Evolutionary conservation across 805 yeast species (phyloP).

Genomic region (Yarrowia osloensis): DNA sequence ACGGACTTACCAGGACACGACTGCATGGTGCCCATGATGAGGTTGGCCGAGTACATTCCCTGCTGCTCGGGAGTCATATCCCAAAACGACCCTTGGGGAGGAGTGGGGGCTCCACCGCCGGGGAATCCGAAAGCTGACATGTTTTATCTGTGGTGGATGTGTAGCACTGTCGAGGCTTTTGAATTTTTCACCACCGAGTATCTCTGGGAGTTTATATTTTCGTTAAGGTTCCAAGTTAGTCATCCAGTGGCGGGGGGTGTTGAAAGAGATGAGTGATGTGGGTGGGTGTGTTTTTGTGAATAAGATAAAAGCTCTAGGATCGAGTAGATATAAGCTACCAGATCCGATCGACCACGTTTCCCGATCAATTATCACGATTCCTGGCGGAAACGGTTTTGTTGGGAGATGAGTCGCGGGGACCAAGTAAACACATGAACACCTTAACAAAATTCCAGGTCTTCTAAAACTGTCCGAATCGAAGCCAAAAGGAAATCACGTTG

Average conservation of each 20-base stretch:
- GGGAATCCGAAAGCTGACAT: slow-evolving; percentile 28
- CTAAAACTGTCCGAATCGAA: neutral
- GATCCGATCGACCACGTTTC: too few relatives aligned
- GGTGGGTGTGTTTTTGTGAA: too few relatives aligned
- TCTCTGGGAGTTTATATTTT: slow-evolving; percentile 6
- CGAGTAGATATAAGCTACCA: too few relatives aligned
- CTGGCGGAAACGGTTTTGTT: neutral
- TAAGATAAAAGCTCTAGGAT: too few relatives aligned
- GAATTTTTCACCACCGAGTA: slow-evolving; percentile 21
- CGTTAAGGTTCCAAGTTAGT: slow-evolving; percentile 13
- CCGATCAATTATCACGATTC: neutral
- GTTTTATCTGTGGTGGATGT: neutral
- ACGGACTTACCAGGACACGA: slow-evolving; percentile 94
- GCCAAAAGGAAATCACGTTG: neutral
- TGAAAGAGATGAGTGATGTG: neutral
- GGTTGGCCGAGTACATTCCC: slow-evolving; percentile 84
- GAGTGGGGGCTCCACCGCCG: slow-evolving; percentile 10
- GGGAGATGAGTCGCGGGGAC: neutral
- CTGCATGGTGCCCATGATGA: slow-evolving; percentile 78
- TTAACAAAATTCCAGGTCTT: neutral
- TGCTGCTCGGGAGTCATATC: slow-evolving; percentile 91
- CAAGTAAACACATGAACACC: neutral
- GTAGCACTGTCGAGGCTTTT: slow-evolving; percentile 16
- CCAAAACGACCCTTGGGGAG: slow-evolving; percentile 45
- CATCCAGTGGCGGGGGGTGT: neutral